Conservation (phyloP, 345 rosid species). For the Linum lewisii region DNA sequence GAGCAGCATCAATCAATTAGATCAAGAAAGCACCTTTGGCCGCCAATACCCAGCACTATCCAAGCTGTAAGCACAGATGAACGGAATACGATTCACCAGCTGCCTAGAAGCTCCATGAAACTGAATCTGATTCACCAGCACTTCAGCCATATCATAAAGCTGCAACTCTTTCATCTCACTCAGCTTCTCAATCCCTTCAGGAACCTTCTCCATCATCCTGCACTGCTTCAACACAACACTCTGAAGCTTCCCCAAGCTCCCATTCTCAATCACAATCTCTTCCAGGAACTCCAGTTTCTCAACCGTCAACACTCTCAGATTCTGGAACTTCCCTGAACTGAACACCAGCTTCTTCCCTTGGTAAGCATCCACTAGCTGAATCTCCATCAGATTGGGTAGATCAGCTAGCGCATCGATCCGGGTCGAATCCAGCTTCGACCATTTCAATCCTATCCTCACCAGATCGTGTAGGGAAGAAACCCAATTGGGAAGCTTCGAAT, state of each 20-base stretch:
- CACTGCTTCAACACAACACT: background rate
- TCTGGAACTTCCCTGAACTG: background rate
- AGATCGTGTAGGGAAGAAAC: conserved; percentile 1
- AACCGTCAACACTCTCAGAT: background rate
- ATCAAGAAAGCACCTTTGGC: background rate
- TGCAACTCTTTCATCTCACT: background rate
- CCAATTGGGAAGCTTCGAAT: conserved; percentile 10
- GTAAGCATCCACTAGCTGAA: background rate
- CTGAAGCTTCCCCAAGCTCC: background rate
- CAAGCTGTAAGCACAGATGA: background rate
- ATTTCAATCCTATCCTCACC: background rate
- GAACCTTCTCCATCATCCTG: background rate
- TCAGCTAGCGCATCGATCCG: conserved; percentile 2
- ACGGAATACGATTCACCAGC: background rate
- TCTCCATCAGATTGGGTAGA: conserved; percentile 7
- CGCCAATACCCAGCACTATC: background rate
- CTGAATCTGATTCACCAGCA: background rate
- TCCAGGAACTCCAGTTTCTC: background rate
- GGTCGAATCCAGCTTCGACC: background rate
- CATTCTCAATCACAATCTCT: background rate
- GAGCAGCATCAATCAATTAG: background rate
- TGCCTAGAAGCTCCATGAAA: background rate
- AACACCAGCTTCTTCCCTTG: background rate
- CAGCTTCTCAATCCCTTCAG: background rate
- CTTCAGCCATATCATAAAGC: background rate